Conservation (phyloP, 2,329 filamentous ascomycete genomes). For the Capronia epimyces region DNA sequence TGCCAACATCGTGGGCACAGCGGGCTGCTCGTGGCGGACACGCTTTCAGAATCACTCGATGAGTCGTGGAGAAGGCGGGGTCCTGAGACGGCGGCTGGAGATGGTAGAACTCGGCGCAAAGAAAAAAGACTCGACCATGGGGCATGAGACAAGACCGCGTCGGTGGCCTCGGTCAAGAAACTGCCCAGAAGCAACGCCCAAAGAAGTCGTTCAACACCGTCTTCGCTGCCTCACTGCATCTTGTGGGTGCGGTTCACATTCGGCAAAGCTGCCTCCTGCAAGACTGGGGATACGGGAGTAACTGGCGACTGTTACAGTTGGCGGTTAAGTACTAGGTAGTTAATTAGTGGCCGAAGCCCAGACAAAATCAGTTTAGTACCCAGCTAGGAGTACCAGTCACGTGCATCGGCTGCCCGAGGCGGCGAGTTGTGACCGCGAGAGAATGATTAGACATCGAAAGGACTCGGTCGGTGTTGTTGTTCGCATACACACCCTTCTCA, state of each 20-base stretch:
- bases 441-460: too few species aligned
- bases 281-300: too few species aligned
- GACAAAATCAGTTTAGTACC: too few species aligned
- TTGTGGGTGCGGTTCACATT: not conserved
- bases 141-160: not conserved
- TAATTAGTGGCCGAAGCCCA: too few species aligned
- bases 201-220: not conserved
- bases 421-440: too few species aligned
- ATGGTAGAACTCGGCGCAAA: not conserved
- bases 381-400: too few species aligned
- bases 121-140: not conserved
- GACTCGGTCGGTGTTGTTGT: too few species aligned
- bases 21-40: slow-evolving; percentile 5
- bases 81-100: not conserved
- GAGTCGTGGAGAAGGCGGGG: not conserved
- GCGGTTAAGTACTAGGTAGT: too few species aligned
- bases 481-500: not conserved
- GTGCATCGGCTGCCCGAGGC: too few species aligned
- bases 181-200: not conserved
- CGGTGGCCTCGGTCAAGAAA: not conserved
- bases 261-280: slow-evolving; percentile 4
- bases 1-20: slow-evolving; percentile 40
- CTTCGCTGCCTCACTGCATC: not conserved
- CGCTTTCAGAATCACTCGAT: slow-evolving; percentile 2
- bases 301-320: too few species aligned